Evolutionary conservation across 1,139 yeast genomes (phyloP), one percentile per base, ranked within the genome.

Genomic region (Ogataea hybrid): DNA sequence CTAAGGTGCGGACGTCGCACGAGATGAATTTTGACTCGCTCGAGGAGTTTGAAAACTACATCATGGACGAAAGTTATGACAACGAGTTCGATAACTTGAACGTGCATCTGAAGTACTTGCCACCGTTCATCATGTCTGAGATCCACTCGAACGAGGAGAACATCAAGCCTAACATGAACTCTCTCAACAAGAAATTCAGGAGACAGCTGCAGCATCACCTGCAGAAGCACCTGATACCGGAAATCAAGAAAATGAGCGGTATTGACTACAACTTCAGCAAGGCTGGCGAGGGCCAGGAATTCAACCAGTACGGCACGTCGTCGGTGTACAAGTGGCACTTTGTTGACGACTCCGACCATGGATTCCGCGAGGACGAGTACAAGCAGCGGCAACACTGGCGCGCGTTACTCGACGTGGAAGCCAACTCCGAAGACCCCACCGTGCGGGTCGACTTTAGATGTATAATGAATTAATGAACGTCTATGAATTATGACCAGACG

Each of bases 131-230:
- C 37, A 56, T 83, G 63, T 75, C 75, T 52, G 84, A 78, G 52
- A 75, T 83, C 49, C 86, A 80, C 53, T 77, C 81, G 46, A 80
- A 83, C 59, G 76, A 80, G 44, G 92, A 84, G 44, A 82, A 81
- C 62, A 77, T 84, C 47, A 82, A 83, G 62, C 84, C 84, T 36
- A 79, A 86, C 39, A 78, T 76, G 70, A 84, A 83, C 65, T 79
- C 82, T 46, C 79, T 82, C 59, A 79, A 83, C 44, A 76, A 79
- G 54, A 83, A 83, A 64, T 84, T 82, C 60, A 80, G 77, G 53
- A 75, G 92, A 61, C 83, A 83, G 59, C 71, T 84, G 63, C 84
- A 81, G 59, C 90, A 84, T 62, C 92, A 84, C 56, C 71, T 84
- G 43, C 77, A 80, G 57, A 81, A 81, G 57, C 90, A 83, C 62